phyloP scores from a whole-genome alignment of 129 eudicot genomes.

The Centella asiatica region DNA sequence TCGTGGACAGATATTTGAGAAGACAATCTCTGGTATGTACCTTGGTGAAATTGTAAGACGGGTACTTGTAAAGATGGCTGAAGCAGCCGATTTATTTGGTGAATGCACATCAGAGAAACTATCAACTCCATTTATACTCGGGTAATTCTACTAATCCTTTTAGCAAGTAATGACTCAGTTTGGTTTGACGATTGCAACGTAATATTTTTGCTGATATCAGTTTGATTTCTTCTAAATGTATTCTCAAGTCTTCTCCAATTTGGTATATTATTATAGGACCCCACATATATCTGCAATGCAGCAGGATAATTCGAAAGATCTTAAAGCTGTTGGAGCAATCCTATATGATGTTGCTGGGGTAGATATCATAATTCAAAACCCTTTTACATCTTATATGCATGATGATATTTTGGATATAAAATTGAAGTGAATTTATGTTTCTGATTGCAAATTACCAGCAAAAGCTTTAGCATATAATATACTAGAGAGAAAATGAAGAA shows the following conservation, averaged over 20 bases:
- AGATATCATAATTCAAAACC: slow-evolving; percentile 11
- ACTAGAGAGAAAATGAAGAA: background rate
- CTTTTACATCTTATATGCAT: background rate
- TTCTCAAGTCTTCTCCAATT: background rate
- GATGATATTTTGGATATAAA: too few species aligned
- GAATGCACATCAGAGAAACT: slow-evolving; percentile 39
- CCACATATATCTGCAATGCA: slow-evolving; percentile 77
- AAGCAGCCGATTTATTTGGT: slow-evolving; percentile 53
- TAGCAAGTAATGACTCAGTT: too few species aligned
- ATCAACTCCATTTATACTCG: slow-evolving; percentile 50
- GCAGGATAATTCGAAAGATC: slow-evolving; percentile 60
- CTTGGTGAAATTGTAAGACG: slow-evolving; percentile 85
- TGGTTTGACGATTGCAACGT: background rate
- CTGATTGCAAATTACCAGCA: too few species aligned
- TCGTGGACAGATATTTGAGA: slow-evolving; percentile 62
- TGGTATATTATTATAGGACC: slow-evolving; percentile 36
- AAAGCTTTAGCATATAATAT: too few species aligned
- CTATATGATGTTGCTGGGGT: slow-evolving; percentile 58
- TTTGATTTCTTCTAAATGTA: background rate
- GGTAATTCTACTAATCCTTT: slow-evolving; percentile 27
- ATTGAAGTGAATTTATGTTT: too few species aligned
- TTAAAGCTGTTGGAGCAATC: slow-evolving; percentile 56
- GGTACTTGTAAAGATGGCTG: slow-evolving; percentile 65
- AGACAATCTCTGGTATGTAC: slow-evolving; percentile 89
- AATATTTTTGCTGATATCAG: background rate